Percentiles rank a stretch among this genome's conserved stretches.
Evolutionary conservation across 2,329 filamentous ascomycete species (phyloP).

Genomic region (Neofusicoccum sp.): DNA sequence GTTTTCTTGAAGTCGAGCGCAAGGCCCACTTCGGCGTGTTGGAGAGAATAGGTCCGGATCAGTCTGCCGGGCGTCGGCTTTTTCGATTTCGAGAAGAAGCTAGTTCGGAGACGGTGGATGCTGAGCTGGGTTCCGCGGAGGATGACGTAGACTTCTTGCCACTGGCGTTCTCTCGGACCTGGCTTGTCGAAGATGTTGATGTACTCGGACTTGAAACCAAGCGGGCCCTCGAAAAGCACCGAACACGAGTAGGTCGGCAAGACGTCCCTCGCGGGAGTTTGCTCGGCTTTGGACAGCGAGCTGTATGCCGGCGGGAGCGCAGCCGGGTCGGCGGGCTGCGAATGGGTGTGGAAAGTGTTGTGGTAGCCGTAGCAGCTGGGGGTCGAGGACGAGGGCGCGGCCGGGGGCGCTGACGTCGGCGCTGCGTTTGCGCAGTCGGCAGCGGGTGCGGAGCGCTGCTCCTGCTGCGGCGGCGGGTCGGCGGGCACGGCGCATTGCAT

Average conservation of each 20-base stretch:
- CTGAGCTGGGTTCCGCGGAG: slow-evolving; percentile 68
- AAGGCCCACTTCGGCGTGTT: slow-evolving; percentile 73
- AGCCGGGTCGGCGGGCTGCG: slow-evolving; percentile 25
- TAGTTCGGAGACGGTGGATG: slow-evolving; percentile 59
- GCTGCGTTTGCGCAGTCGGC: background rate
- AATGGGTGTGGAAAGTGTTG: slow-evolving; percentile 43
- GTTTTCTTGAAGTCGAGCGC: slow-evolving; percentile 69
- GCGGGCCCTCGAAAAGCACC: slow-evolving; percentile 30
- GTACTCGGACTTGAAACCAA: slow-evolving; percentile 64
- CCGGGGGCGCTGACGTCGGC: background rate
- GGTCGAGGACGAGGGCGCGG: background rate
- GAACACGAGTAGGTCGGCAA: slow-evolving; percentile 37
- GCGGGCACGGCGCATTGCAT: background rate
- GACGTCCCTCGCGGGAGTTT: slow-evolving; percentile 23
- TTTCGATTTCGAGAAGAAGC: slow-evolving; percentile 28
- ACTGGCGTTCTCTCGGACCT: slow-evolving; percentile 58
- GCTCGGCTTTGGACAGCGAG: background rate
- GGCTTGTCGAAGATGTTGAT: slow-evolving; percentile 60
- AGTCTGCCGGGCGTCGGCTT: slow-evolving; percentile 56
- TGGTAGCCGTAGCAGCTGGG: slow-evolving; percentile 37
- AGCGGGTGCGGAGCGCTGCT: background rate
- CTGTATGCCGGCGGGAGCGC: slow-evolving; percentile 34
- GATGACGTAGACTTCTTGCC: slow-evolving; percentile 62
- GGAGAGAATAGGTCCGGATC: slow-evolving; percentile 66
- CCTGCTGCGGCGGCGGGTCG: background rate